phyloP scores from a whole-genome alignment of 202 grass and related monocot genomes.

The Saccharum hybrid region DNA sequence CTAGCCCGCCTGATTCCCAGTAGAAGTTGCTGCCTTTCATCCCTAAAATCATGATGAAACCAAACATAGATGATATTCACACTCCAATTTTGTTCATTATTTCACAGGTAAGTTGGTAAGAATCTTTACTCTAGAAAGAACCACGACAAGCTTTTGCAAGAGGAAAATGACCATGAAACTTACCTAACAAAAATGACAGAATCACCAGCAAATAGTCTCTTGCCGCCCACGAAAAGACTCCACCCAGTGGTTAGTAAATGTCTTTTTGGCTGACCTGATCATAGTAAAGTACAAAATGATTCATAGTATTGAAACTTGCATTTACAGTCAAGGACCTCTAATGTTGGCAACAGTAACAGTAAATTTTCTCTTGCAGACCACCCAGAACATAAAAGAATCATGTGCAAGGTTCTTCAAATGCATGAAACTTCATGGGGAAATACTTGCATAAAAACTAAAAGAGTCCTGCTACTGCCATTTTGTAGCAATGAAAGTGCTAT shows the following conservation, averaged over 20 bases:
- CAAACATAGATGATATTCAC: slow-evolving; percentile 23
- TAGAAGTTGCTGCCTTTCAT: slow-evolving; percentile 93
- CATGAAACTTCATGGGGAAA: not conserved
- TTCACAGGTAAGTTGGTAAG: not conserved
- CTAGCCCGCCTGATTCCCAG: slow-evolving; percentile 87
- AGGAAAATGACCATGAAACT: slow-evolving; percentile 28
- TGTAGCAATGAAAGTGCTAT: not conserved
- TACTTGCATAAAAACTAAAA: not conserved
- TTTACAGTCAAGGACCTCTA: not conserved
- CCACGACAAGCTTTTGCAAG: slow-evolving; percentile 14
- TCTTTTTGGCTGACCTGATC: slow-evolving; percentile 91
- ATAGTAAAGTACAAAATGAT: slow-evolving; percentile 26
- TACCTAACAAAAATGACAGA: slow-evolving; percentile 99
- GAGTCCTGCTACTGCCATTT: slow-evolving; percentile 2
- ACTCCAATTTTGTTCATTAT: not conserved
- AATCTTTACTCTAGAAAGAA: slow-evolving; percentile 26
- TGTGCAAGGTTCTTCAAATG: slow-evolving; percentile 15
- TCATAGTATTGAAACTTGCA: slow-evolving; percentile 37
- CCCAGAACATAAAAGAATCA: slow-evolving; percentile 6
- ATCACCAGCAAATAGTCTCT: slow-evolving; percentile 92
- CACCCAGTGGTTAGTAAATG: slow-evolving; percentile 99
- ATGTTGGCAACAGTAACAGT: not conserved
- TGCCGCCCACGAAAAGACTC: slow-evolving; percentile 96
- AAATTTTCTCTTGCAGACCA: not conserved
- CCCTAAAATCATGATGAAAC: slow-evolving; percentile 50